These are phyloP conservation scores for Rhododendron simsii DNA, from an alignment of 148 eudicot species.

Conservation along the genomic window DNA sequence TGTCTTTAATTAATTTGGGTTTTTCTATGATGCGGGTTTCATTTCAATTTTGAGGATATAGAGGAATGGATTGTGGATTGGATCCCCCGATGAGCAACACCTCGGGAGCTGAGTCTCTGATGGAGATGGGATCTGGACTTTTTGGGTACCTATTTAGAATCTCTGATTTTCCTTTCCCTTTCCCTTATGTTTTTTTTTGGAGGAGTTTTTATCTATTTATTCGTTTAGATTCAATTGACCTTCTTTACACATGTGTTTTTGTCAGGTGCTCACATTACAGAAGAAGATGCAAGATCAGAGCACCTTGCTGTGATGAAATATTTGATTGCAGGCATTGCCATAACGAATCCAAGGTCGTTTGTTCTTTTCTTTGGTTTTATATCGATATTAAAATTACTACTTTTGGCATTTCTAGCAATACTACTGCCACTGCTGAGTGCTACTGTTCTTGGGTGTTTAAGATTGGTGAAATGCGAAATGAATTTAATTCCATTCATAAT, in stretches of 20 bases:
- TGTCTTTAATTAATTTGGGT: neutral
- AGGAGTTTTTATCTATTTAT: no score
- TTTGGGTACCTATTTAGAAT: slow-evolving; percentile 1
- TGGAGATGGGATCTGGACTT: slow-evolving; percentile 14
- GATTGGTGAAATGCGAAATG: neutral
- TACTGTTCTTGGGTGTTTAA: neutral
- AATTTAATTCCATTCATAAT: neutral
- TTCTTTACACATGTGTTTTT: neutral
- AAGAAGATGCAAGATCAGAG: slow-evolving; percentile 77
- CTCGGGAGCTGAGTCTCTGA: neutral
- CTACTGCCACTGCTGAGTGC: neutral
- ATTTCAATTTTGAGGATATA: neutral
- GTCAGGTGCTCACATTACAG: slow-evolving; percentile 67
- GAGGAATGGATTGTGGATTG: neutral
- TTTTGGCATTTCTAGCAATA: neutral
- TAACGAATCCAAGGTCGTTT: slow-evolving; percentile 61
- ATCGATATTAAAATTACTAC: neutral
- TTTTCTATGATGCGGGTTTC: neutral
- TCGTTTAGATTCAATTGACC: neutral
- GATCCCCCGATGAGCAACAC: slow-evolving; percentile 3
- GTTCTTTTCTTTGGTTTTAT: neutral
- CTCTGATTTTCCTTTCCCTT: neutral
- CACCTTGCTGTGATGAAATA: slow-evolving; percentile 75
- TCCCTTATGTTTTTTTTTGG: neutral
- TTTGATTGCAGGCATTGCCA: slow-evolving; percentile 84